These are phyloP conservation scores for Jaltomata sinuosa DNA, from an alignment of 257 asterid species.

Conservation along the genomic window DNA sequence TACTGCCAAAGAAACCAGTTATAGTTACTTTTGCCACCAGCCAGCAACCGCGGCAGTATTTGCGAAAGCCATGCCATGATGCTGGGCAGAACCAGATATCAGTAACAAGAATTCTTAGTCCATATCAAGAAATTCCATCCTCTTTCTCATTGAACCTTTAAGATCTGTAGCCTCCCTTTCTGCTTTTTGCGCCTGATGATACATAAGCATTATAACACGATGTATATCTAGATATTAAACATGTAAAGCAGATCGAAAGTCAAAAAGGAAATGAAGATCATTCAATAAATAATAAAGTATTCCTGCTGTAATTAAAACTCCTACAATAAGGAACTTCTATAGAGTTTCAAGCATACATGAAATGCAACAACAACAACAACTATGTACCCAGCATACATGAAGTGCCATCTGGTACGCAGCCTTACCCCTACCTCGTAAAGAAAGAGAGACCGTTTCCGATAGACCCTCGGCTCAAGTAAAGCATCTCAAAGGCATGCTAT, in stretches of 20 bases:
- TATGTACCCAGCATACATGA: too few relatives aligned
- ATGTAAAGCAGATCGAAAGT: background rate
- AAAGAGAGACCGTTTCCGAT: too few relatives aligned
- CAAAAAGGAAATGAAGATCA: background rate
- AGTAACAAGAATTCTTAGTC: slow-evolving; percentile 24
- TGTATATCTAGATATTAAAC: background rate
- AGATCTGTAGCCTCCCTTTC: slow-evolving; percentile 66
- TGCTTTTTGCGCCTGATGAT: slow-evolving; percentile 56
- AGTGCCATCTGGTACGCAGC: too few relatives aligned
- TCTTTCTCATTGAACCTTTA: slow-evolving; percentile 64
- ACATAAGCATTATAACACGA: background rate
- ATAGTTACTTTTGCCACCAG: background rate
- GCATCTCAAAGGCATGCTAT: too few relatives aligned
- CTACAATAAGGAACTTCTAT: too few relatives aligned
- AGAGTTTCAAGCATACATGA: too few relatives aligned
- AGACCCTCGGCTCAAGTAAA: too few relatives aligned
- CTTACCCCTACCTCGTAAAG: too few relatives aligned
- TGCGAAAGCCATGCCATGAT: background rate
- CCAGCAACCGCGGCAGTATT: slow-evolving; percentile 5
- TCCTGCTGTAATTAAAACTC: too few relatives aligned
- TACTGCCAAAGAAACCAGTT: background rate
- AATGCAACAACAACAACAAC: too few relatives aligned
- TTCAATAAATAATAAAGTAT: background rate
- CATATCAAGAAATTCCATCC: slow-evolving; percentile 81
- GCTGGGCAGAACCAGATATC: slow-evolving; percentile 5